Base-by-base conservation (phyloP, 148 eudicot species). In the Rhododendron ferrugineum region DNA sequence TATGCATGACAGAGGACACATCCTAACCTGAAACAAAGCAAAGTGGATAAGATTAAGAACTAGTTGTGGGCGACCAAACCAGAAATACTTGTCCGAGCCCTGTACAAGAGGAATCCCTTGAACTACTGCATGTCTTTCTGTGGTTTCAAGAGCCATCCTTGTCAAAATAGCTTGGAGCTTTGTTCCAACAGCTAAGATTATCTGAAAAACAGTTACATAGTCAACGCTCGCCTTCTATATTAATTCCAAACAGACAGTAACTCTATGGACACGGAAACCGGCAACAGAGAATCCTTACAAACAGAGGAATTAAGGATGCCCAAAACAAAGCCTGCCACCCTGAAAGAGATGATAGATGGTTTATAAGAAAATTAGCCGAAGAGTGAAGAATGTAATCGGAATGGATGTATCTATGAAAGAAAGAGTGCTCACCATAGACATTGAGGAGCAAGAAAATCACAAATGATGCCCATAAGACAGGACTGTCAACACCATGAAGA, bases 41-140 rank as follows among this genome's bases (percentile, higher is more conserved):
- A 95, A 97, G 86, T 95, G 99, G 44, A 97, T 91, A 70, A 95
- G 93, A 87, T 93, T 89, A 80, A 96, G 98, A 78, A 95, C 89
- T 32, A 96, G 85, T 23, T 88, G 94, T 87, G 99, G 99, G 83
- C 88, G 88, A 80, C 92, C 89, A 83, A 96, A 93, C 99, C 99
- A 96, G 79, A 96, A 96, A 80, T 93, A 92, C 66, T 87, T 85
- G 90, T 96, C 95, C 3, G 99, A 96, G 86, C 93, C 97, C 92
- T 93, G 92, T 76, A 96, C 97, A 47, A 95, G 95, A 52, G 99
- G 99, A 47, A 95, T 96, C 22, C 99, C 99, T 88, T 94, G 96
- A 84, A 95, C 90, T n/a, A 96, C 98, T 83, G 95, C 90, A 84
- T 95, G 97, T 73, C 93, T 92, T n/a, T 95, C 95, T 26, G 91